A percentile compares a stretch with the other conserved stretches of the same genome.
phyloP scores from a whole-genome alignment of 2,329 filamentous ascomycete genomes.

The Aspergillus proliferans region DNA sequence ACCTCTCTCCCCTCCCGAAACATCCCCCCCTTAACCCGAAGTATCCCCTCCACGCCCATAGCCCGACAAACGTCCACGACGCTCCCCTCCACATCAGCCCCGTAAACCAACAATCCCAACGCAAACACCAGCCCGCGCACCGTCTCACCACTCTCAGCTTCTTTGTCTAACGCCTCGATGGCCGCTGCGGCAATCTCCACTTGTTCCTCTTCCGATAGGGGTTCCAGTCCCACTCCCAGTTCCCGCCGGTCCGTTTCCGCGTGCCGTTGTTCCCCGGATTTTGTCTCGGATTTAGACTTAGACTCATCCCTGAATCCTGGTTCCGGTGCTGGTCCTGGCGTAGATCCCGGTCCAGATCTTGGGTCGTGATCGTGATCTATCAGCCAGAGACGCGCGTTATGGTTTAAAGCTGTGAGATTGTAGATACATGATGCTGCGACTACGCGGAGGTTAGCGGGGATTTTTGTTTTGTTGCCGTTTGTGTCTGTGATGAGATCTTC shows the following conservation, averaged over 20 bases:
- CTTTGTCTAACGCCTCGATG: conserved; percentile 62
- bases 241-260: neutral
- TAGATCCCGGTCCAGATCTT: too few species aligned
- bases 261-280: too few species aligned
- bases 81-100: conserved; percentile 62
- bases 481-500: conserved; percentile 41
- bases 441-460: conserved; percentile 62
- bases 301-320: too few species aligned
- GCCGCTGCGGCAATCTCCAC: conserved; percentile 76
- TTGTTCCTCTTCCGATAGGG: conserved; percentile 63
- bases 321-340: too few species aligned
- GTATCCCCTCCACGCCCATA: conserved; percentile 65
- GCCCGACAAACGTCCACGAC: conserved; percentile 71
- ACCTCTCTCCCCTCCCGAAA: conserved; percentile 53
- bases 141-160: conserved; percentile 56
- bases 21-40: conserved; percentile 47
- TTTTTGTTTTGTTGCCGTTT: neutral
- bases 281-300: too few species aligned
- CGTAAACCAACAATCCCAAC: conserved; percentile 70
- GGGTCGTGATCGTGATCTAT: conserved; percentile 50
- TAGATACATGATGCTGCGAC: conserved; percentile 77
- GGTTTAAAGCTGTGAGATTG: conserved; percentile 70
- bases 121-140: conserved; percentile 70
- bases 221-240: conserved; percentile 7
- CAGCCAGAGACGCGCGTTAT: conserved; percentile 54